These are phyloP conservation scores for Geotrichum fermentans DNA, from an alignment of 1,139 yeast species.

Conservation along the genomic window DNA sequence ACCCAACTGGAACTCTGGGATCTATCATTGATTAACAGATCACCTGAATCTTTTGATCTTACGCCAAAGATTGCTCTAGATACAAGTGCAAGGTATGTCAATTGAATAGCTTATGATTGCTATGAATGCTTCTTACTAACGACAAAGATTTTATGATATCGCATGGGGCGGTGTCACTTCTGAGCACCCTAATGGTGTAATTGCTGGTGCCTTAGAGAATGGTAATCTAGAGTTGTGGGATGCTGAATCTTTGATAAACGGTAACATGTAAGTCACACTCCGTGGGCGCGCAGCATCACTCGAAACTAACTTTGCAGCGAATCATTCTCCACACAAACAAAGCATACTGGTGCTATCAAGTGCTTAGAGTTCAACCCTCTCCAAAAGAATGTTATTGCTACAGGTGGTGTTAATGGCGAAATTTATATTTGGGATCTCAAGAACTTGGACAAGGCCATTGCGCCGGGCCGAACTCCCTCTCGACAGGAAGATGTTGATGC, in stretches of 20 bases:
- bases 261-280: constrained; percentile 19
- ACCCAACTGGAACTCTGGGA: constrained; percentile 78
- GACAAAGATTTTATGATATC: constrained; percentile 60
- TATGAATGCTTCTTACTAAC: not conserved
- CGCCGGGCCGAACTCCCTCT: constrained; percentile 71
- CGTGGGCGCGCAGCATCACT: no score
- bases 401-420: constrained; percentile 86
- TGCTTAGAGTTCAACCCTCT: constrained; percentile 73
- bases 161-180: constrained; percentile 77
- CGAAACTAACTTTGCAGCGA: constrained; percentile 20
- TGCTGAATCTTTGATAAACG: constrained; percentile 38
- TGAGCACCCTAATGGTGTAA: constrained; percentile 50
- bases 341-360: constrained; percentile 69
- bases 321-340: constrained; percentile 39
- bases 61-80: constrained; percentile 57
- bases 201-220: constrained; percentile 88
- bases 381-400: constrained; percentile 67
- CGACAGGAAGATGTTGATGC: constrained; percentile 79
- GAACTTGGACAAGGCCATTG: constrained; percentile 51
- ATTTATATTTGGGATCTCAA: constrained; percentile 85
- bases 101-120: not conserved
- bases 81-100: constrained; percentile 38
- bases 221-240: constrained; percentile 80
- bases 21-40: constrained; percentile 48
- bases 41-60: constrained; percentile 34